Evolutionary conservation across 805 yeast species (phyloP), one percentile per base, ranked within the genome.

Genomic region (Candida mattraensis): DNA sequence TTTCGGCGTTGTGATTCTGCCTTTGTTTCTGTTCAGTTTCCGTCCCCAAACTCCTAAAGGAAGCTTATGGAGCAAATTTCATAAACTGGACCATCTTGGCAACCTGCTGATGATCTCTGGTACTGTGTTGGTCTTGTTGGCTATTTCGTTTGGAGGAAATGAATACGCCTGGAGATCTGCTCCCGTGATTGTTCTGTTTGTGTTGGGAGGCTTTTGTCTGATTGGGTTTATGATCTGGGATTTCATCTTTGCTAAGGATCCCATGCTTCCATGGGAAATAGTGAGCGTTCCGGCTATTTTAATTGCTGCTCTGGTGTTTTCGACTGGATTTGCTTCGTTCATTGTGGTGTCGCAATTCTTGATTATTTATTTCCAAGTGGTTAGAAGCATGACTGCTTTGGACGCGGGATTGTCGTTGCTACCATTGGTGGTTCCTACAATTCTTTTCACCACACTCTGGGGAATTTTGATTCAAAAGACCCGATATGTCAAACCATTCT

Each of bases 101-200:
- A 68, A 72, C 2, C 45, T 63, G 14, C 44, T 76, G 7, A 45
- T 74, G 19, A 53, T 70, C 3, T 48, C 61, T 3, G 73, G 75
- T 1, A 46, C 69, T 28, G 72, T 76, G 5, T 49, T 78, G 28
- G 39, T 74, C 1, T 55, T 79, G 36, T 55, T 79, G 21, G 84
- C 70, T 0, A 52, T 79, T 23, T 69, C 80, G 0, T 70, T 78
- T 47, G 83, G 83, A 11, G 82, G 80, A 3, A 54, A 60, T 22
- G 61, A 69, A 19, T 69, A 56, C 45, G 59, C 75, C 4, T 79
- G 85, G 85, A 54, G 57, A 4, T 70, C 80, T 1, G 76, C 74
- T 12, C 69, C 74, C 4, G 71, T 74, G 4, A 69, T 79, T 10
- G 49, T 60, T 12, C 68, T 72, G 32, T 68, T 78, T 36, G 58